Conservation (phyloP, 441 rosid genomes). For the Gossypium lobatum region DNA sequence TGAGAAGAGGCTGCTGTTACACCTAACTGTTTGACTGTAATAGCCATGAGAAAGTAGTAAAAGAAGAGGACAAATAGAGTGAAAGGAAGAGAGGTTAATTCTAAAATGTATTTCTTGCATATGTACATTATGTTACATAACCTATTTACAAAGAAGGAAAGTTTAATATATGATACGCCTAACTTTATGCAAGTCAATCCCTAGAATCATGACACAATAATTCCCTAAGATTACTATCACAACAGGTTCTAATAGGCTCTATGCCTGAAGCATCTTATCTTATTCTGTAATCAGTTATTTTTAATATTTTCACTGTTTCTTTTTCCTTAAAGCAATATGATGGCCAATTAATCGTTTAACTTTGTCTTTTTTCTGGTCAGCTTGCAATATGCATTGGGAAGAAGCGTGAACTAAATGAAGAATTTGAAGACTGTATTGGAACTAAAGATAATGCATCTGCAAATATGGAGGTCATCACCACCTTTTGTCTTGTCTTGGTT, state of each 20-base stretch:
- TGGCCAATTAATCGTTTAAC: conserved; percentile 1
- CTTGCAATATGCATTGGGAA: conserved; percentile 93
- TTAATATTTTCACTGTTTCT: not conserved
- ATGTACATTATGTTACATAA: not conserved
- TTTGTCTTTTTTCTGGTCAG: conserved; percentile 41
- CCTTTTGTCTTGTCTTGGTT: conserved; percentile 18
- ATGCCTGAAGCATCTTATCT: conserved; percentile 7
- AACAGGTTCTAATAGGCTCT: not conserved
- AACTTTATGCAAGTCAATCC: not conserved
- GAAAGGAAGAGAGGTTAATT: not conserved
- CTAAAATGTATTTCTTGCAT: not conserved
- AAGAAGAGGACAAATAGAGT: not conserved
- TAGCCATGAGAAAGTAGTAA: not conserved
- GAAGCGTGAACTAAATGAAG: conserved; percentile 82
- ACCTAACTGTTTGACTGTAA: not conserved
- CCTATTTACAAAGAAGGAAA: not conserved
- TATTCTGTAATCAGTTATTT: not conserved
- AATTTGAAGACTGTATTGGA: conserved; percentile 78
- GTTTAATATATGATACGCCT: not conserved
- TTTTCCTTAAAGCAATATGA: not conserved
- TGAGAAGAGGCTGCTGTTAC: not conserved
- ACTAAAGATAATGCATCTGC: conserved; percentile 44
- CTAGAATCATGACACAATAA: not conserved
- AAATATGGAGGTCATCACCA: conserved; percentile 36
- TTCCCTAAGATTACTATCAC: not conserved